Percentiles rank a stretch among this genome's conserved stretches.
phyloP scores from a whole-genome alignment of 202 grass and related monocot genomes.

The Dendrocalamus latiflorus region DNA sequence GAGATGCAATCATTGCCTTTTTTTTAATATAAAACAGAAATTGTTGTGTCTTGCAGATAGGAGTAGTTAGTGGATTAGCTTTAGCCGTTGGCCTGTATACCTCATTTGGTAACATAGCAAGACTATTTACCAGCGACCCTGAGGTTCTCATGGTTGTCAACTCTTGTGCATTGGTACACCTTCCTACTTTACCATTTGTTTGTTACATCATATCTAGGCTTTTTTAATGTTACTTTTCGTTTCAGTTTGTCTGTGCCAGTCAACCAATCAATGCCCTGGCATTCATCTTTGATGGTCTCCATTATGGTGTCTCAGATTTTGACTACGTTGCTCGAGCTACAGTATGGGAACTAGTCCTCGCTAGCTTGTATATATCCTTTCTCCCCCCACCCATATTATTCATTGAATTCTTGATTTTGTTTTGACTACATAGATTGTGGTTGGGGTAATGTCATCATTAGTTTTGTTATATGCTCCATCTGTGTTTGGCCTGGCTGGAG shows the following conservation, averaged over 20 bases:
- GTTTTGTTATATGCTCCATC: conserved; percentile 79
- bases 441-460: conserved; percentile 66
- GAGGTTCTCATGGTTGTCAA: conserved; percentile 76
- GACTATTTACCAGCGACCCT: conserved; percentile 75
- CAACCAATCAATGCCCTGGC: conserved; percentile 93
- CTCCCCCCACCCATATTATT: not conserved
- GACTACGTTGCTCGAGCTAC: conserved; percentile 73
- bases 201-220: not conserved
- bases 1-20: conserved; percentile 3
- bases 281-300: conserved; percentile 94
- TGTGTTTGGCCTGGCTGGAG: conserved; percentile 71
- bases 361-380: not conserved
- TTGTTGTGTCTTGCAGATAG: conserved; percentile 52
- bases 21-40: not conserved
- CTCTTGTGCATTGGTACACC: conserved; percentile 77
- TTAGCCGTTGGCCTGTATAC: conserved; percentile 65
- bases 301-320: conserved; percentile 94
- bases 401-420: conserved; percentile 18
- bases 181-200: conserved; percentile 1
- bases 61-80: conserved; percentile 61
- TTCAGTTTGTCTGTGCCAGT: conserved; percentile 83
- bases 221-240: conserved; percentile 24
- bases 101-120: conserved; percentile 75
- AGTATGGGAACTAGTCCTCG: conserved; percentile 34
- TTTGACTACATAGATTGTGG: conserved; percentile 59